These are phyloP conservation scores for Quercus dentata DNA, from an alignment of 306 rosid species.

Conservation along the genomic window DNA sequence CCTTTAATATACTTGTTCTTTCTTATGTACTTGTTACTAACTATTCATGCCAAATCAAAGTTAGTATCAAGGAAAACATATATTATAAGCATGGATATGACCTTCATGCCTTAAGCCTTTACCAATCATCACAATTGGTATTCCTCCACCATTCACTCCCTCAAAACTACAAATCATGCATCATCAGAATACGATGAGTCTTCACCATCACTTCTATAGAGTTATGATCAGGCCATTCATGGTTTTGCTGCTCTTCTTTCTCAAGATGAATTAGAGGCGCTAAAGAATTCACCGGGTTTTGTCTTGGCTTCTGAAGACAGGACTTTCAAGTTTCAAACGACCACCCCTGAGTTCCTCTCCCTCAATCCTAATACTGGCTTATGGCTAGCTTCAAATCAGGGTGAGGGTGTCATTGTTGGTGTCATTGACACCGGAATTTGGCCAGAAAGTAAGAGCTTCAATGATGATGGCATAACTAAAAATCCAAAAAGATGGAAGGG, in stretches of 20 bases:
- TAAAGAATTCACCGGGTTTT: background rate
- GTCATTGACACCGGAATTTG: background rate
- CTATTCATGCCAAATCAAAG: background rate
- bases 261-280: background rate
- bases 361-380: constrained; percentile 15
- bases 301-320: background rate
- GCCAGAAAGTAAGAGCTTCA: constrained; percentile 31
- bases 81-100: constrained; percentile 17
- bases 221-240: background rate
- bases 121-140: constrained; percentile 8
- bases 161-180: background rate
- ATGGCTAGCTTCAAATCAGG: constrained; percentile 19
- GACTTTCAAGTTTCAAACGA: constrained; percentile 18
- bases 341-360: constrained; percentile 9
- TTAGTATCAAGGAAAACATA: background rate
- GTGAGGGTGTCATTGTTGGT: constrained; percentile 27
- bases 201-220: background rate
- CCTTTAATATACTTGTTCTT: background rate
- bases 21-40: background rate
- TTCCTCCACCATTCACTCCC: background rate
- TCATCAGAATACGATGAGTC: background rate
- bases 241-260: background rate
- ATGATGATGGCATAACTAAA: constrained; percentile 11
- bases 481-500: constrained; percentile 32
- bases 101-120: constrained; percentile 6